phyloP scores from a whole-genome alignment of 306 rosid genomes.

The Astragalus membranaceus region DNA sequence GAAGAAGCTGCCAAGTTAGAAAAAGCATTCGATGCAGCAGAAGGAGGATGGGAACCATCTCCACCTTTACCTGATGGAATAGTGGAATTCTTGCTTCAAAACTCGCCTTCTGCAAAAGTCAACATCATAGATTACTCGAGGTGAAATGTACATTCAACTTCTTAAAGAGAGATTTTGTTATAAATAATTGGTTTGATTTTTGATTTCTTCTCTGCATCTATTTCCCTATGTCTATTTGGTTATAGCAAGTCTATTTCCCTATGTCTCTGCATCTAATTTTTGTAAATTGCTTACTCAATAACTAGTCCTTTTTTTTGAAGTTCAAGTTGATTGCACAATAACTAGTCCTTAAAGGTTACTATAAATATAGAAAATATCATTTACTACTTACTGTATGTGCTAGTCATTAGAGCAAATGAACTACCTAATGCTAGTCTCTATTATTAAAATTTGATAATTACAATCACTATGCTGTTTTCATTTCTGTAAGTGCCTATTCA shows the following conservation, averaged over 20 bases:
- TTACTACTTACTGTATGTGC: too few species aligned
- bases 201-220: not conserved
- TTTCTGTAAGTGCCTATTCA: too few species aligned
- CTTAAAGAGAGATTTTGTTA: not conserved
- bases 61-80: not conserved
- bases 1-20: not conserved
- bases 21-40: not conserved
- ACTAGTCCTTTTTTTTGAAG: too few species aligned
- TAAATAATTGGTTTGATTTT: not conserved
- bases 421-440: too few species aligned
- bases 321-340: too few species aligned
- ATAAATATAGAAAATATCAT: not conserved
- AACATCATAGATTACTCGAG: not conserved
- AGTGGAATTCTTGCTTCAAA: constrained; percentile 15
- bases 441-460: too few species aligned
- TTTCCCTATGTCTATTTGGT: not conserved
- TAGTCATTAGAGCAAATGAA: too few species aligned
- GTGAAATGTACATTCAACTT: not conserved
- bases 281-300: too few species aligned
- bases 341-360: too few species aligned
- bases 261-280: too few species aligned
- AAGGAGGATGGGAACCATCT: not conserved
- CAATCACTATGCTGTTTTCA: too few species aligned
- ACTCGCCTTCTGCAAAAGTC: constrained; percentile 12
- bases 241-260: not conserved